Evolutionary conservation across 2,329 filamentous ascomycete genomes (phyloP).

Genomic region (Venturia asperata): DNA sequence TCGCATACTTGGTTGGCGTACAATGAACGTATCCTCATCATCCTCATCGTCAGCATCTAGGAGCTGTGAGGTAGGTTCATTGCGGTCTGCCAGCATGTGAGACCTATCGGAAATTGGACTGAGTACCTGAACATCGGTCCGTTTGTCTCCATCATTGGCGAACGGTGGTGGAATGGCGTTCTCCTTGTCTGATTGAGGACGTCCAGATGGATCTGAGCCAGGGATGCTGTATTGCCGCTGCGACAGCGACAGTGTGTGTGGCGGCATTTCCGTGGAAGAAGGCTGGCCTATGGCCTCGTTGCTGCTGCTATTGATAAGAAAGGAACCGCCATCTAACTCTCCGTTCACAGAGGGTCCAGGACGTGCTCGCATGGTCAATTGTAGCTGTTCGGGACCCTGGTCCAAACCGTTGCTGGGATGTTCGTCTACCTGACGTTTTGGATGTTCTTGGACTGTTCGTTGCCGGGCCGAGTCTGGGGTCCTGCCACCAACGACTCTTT

Average conservation of each 20-base stretch:
- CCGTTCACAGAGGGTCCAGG: conserved; percentile 19
- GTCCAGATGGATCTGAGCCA: not conserved
- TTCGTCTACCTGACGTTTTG: not conserved
- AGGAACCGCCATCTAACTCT: conserved; percentile 37
- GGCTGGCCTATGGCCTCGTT: conserved; percentile 35
- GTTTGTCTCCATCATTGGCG: conserved; percentile 26
- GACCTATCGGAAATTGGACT: conserved; percentile 21
- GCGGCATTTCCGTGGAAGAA: conserved; percentile 8
- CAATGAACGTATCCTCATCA: conserved; percentile 35
- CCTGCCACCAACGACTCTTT: conserved; percentile 8
- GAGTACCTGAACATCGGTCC: conserved; percentile 26
- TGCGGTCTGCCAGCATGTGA: conserved; percentile 20
- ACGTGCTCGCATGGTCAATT: not conserved
- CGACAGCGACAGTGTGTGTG: not conserved
- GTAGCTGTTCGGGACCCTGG: conserved; percentile 22
- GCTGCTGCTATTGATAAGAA: conserved; percentile 49
- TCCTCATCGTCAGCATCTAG: conserved; percentile 28
- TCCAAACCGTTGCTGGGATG: conserved; percentile 22
- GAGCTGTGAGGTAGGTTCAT: conserved; percentile 18
- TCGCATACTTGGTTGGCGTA: conserved; percentile 29
- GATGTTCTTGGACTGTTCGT: conserved; percentile 21
- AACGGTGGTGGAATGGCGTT: conserved; percentile 22
- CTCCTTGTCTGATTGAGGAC: not conserved
- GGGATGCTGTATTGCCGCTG: not conserved
- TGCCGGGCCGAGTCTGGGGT: conserved; percentile 9